Conservation (phyloP, 129 eudicot species). For the Flaveria trinervia region DNA sequence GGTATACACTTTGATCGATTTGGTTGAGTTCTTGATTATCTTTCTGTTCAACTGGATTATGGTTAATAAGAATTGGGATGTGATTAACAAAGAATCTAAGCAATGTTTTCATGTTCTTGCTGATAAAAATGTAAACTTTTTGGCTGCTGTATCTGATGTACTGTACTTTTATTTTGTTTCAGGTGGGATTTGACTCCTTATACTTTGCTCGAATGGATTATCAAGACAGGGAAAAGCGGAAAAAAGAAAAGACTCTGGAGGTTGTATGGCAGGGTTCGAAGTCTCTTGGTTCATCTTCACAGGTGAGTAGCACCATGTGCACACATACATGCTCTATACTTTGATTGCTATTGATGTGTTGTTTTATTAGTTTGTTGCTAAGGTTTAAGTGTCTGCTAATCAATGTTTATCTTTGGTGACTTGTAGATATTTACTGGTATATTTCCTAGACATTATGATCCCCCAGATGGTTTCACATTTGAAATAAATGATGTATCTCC, state of each 20-base stretch:
- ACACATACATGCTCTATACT: not conserved
- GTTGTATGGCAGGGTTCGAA: conserved; percentile 91
- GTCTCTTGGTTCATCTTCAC: conserved; percentile 91
- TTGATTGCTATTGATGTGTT: conserved; percentile 8
- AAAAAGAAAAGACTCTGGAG: conserved; percentile 80
- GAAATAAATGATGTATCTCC: conserved; percentile 89
- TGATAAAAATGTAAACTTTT: not conserved
- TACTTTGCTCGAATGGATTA: conserved; percentile 94
- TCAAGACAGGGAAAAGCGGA: conserved; percentile 95
- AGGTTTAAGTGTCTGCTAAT: conserved; percentile 23
- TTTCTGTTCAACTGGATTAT: not conserved
- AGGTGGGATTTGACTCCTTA: conserved; percentile 95
- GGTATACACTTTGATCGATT: conserved; percentile 42
- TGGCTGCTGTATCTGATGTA: not conserved
- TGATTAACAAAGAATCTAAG: not conserved
- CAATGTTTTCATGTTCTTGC: not conserved
- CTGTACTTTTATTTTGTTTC: conserved; percentile 35
- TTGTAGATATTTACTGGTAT: conserved; percentile 93
- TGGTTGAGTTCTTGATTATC: not conserved
- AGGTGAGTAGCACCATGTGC: conserved; percentile 44
- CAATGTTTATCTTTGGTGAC: conserved; percentile 9
- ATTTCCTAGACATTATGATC: conserved; percentile 92
- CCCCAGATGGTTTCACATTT: conserved; percentile 93
- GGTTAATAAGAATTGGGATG: not conserved
- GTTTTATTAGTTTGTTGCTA: not conserved